Evolutionary conservation across 2,329 filamentous ascomycete species (phyloP).

Genomic region (Aspergillus versicolor): DNA sequence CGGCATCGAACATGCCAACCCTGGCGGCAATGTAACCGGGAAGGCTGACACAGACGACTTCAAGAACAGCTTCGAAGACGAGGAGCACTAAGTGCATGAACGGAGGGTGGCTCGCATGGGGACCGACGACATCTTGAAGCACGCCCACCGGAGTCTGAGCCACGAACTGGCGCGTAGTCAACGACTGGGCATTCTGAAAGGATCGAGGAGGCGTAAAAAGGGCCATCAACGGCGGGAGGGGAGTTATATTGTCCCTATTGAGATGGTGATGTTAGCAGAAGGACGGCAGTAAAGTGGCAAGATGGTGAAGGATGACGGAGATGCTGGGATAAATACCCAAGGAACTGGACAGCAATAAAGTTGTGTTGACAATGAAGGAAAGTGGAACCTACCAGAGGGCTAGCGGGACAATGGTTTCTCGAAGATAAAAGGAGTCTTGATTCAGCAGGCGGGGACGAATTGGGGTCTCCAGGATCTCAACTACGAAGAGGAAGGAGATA

Average conservation of each 20-base stretch:
- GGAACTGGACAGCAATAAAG: not conserved
- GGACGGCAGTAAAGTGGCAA: not conserved
- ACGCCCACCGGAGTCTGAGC: conserved; percentile 26
- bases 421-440: not conserved
- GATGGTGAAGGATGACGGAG: not conserved
- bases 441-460: not conserved
- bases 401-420: not conserved
- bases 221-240: conserved; percentile 30
- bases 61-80: conserved; percentile 91
- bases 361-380: conserved; percentile 3
- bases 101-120: conserved; percentile 47
- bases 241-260: not conserved
- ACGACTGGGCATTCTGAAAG: conserved; percentile 44
- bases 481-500: not conserved
- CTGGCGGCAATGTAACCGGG: conserved; percentile 91
- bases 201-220: conserved; percentile 51
- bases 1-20: conserved; percentile 89
- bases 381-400: conserved; percentile 7
- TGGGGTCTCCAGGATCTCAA: not conserved
- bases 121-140: conserved; percentile 19
- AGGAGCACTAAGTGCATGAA: conserved; percentile 68
- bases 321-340: not conserved
- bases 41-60: conserved; percentile 91
- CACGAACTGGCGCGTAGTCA: conserved; percentile 22
- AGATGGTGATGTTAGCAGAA: not conserved